A percentile compares a stretch with the other conserved stretches of the same genome.
phyloP scores from a whole-genome alignment of 2,329 filamentous ascomycete genomes.

The Pseudogymnoascus sp. region DNA sequence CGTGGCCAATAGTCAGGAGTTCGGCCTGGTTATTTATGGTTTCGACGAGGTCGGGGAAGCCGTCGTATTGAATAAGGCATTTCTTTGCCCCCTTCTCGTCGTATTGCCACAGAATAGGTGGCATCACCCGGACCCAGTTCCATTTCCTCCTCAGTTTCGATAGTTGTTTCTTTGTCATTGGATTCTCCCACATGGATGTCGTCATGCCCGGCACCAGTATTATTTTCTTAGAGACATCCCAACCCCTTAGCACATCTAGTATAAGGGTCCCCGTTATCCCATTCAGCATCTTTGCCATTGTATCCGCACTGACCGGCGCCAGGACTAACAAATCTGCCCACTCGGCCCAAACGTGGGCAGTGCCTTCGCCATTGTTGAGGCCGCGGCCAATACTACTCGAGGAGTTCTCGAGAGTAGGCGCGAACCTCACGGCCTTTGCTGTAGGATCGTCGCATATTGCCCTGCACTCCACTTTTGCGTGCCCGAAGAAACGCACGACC shows the following conservation, averaged over 20 bases:
- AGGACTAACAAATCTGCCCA: slow-evolving; percentile 86
- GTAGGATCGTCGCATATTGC: slow-evolving; percentile 61
- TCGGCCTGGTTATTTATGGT: slow-evolving; percentile 73
- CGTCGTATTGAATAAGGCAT: slow-evolving; percentile 53
- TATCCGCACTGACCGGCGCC: slow-evolving; percentile 77
- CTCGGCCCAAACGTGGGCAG: slow-evolving; percentile 58
- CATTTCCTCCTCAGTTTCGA: slow-evolving; percentile 76
- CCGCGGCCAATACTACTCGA: slow-evolving; percentile 17
- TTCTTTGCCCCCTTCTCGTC: slow-evolving; percentile 43
- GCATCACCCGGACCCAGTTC: slow-evolving; percentile 77
- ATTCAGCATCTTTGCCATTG: slow-evolving; percentile 78
- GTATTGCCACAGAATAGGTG: slow-evolving; percentile 78
- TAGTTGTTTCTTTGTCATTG: slow-evolving; percentile 79
- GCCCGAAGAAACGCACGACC: slow-evolving; percentile 60
- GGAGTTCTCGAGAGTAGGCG: slow-evolving; percentile 26
- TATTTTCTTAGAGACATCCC: slow-evolving; percentile 81
- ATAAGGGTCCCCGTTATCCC: slow-evolving; percentile 76
- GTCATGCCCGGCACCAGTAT: slow-evolving; percentile 86
- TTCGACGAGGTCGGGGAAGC: slow-evolving; percentile 63
- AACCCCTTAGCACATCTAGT: slow-evolving; percentile 73
- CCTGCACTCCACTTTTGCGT: slow-evolving; percentile 52
- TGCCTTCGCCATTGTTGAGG: slow-evolving; percentile 14
- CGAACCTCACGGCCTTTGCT: slow-evolving; percentile 48
- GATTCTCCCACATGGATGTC: slow-evolving; percentile 80
- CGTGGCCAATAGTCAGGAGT: slow-evolving; percentile 64